Base-by-base conservation (phyloP, 768 basidiomycete species). In the Exidia glandulosa region DNA sequence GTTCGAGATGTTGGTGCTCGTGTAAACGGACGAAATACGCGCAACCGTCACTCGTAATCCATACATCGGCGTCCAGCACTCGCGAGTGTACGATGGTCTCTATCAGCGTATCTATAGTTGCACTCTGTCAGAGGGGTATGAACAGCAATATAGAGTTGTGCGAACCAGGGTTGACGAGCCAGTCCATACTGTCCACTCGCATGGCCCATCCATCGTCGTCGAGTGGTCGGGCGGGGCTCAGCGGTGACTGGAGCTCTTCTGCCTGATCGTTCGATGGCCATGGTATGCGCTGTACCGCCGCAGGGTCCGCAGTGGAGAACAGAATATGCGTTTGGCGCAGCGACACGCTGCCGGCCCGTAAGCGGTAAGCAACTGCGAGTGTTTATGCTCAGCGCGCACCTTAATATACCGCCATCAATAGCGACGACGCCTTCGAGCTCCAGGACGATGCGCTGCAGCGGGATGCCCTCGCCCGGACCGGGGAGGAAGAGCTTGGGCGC, bases 11-110 rank as follows among this genome's bases (percentile, higher is more conserved):
- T 54, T 27, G 6, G 50, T 54, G 25, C n/a, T 29, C 19, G 25
- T 33, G n/a, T 33, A 33, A 7, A 6, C 5, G 57, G 13, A 89
- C 88, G 63, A 90, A 81, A 67, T 93, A 93, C 10, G 80, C 88
- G 66, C 89, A 74, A 37, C 90, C 90, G 62, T 93, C 90, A 5
- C 88, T 89, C 2, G 90, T 89, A 54, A 90, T 80, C 90, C 90
- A 93, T 0, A 83, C 83, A 71, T 92, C 90, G 13, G 83, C 80
- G 27, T 82, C 81, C 27, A 81, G 80, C 3, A 73, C 67, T 59
- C 81, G 77, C 41, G 82, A 81, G 65, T 83, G 74, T 29, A 78
- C 67, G n/a, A 93, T 84, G 58, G 83, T 76, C 10, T 71, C 70
- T n/a, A 91, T 78, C n/a, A 77, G 76, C 9, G 89, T 90, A 1